Conservation (phyloP, 148 eudicot genomes). For the Rhododendron ovatum region DNA sequence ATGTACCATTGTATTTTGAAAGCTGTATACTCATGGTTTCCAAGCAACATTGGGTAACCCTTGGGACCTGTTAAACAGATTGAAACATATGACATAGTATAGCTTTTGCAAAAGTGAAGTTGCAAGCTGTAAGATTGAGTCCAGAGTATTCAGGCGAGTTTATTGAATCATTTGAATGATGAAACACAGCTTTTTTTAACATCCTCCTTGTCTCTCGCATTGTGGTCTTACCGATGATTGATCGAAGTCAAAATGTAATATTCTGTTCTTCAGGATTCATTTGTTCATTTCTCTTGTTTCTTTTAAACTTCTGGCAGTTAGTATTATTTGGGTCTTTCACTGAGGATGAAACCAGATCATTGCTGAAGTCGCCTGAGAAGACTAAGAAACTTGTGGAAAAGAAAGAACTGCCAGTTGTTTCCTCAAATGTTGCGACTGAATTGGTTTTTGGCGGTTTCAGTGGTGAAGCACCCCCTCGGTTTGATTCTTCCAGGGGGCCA, state of each 20-base stretch:
- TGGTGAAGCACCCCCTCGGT: slow-evolving; percentile 19
- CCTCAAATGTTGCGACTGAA: slow-evolving; percentile 36
- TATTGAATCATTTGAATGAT: background rate
- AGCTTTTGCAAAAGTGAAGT: background rate
- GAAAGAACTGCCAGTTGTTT: slow-evolving; percentile 41
- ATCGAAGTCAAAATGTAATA: background rate
- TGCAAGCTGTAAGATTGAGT: background rate
- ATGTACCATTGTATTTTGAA: background rate
- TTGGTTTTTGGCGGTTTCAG: slow-evolving; percentile 36
- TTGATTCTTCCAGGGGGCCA: slow-evolving; percentile 30
- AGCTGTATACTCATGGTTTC: background rate
- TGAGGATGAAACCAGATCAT: slow-evolving; percentile 44
- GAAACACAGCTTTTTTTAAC: background rate
- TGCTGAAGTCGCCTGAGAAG: slow-evolving; percentile 24
- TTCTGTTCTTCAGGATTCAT: background rate
- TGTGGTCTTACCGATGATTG: background rate
- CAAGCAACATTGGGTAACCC: background rate
- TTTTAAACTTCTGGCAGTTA: slow-evolving; percentile 33
- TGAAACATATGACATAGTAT: background rate
- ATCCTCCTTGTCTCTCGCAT: background rate
- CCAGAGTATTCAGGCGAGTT: background rate
- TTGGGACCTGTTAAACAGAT: background rate
- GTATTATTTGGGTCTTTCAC: slow-evolving; percentile 55
- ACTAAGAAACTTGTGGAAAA: slow-evolving; percentile 21
- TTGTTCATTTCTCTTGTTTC: background rate